Percentiles rank a stretch among this genome's conserved stretches.
phyloP scores from a whole-genome alignment of 352 stramenopile genomes.

The Phytophthora podocarpi region DNA sequence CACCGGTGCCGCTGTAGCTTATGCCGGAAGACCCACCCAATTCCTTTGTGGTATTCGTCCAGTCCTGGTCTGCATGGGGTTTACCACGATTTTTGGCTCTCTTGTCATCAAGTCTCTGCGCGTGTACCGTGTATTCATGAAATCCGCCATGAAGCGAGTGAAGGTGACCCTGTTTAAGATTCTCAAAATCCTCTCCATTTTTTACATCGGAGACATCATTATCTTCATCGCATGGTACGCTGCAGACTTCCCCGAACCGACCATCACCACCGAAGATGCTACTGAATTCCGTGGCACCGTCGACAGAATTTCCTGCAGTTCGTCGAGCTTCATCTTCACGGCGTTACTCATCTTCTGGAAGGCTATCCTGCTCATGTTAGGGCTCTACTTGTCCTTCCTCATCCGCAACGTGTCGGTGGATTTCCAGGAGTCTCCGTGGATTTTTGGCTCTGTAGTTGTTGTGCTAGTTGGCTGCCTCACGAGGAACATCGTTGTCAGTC shows the following conservation, averaged over 20 bases:
- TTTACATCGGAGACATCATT: constrained; percentile 40
- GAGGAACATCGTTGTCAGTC: no score
- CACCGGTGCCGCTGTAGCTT: constrained; percentile 31
- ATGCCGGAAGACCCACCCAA: constrained; percentile 34
- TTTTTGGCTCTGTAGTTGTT: constrained; percentile 50
- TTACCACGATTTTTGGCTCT: constrained; percentile 52
- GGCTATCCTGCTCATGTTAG: constrained; percentile 45
- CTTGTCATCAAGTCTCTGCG: constrained; percentile 57
- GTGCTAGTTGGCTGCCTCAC: constrained; percentile 55
- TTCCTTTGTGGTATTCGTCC: constrained; percentile 41
- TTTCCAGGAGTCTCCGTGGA: constrained; percentile 76
- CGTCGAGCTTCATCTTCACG: constrained; percentile 58
- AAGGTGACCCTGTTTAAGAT: constrained; percentile 41
- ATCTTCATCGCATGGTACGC: constrained; percentile 47
- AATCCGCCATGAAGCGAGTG: constrained; percentile 46
- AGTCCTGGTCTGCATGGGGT: constrained; percentile 40
- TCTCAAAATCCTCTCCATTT: constrained; percentile 44
- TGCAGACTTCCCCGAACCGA: constrained; percentile 40
- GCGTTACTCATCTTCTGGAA: constrained; percentile 67
- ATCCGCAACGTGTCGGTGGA: constrained; percentile 70
- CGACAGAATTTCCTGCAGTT: constrained; percentile 36
- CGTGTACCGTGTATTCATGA: constrained; percentile 64
- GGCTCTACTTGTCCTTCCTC: constrained; percentile 57
- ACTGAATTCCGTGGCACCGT: constrained; percentile 36
- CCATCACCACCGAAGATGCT: constrained; percentile 19